Percentiles rank a stretch among this genome's conserved stretches.
Evolutionary conservation across 345 rosid genomes (phyloP).

Genomic region (Clarkia xantiana): DNA sequence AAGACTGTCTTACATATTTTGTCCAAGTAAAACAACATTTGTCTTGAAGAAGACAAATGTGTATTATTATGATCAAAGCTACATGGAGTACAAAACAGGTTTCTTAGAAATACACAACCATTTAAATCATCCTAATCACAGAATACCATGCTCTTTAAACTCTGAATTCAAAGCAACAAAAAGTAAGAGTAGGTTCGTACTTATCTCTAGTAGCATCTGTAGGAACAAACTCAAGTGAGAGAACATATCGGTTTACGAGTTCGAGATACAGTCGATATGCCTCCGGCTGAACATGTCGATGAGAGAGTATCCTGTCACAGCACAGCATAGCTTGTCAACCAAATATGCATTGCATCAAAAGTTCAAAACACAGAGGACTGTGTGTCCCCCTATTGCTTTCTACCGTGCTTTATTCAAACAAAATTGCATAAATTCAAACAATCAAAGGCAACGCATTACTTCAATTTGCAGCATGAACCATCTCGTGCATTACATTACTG

Average conservation of each 20-base stretch:
- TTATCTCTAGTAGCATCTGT: constrained; percentile 16
- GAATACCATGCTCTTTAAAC: not conserved
- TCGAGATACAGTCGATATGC: constrained; percentile 42
- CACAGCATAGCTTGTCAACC: not conserved
- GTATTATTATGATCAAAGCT: not conserved
- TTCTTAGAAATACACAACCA: not conserved
- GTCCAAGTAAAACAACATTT: not conserved
- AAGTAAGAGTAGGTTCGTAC: constrained; percentile 11
- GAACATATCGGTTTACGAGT: constrained; percentile 26
- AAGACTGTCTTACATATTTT: not conserved
- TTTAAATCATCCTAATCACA: not conserved
- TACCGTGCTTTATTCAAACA: too few species aligned
- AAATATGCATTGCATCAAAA: not conserved
- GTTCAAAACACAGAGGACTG: not conserved
- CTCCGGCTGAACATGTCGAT: constrained; percentile 37
- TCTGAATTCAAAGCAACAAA: not conserved
- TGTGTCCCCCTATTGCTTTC: not conserved
- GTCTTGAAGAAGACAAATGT: not conserved
- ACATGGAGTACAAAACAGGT: not conserved
- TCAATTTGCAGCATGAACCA: too few species aligned
- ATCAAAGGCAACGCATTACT: too few species aligned
- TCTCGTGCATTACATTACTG: too few species aligned
- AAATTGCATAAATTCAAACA: too few species aligned
- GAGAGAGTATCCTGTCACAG: constrained; percentile 26
- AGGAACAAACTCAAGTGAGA: constrained; percentile 14